Evolutionary conservation across 345 rosid genomes (phyloP), one percentile per base, ranked within the genome.

Genomic region (Linum usitatissimum): DNA sequence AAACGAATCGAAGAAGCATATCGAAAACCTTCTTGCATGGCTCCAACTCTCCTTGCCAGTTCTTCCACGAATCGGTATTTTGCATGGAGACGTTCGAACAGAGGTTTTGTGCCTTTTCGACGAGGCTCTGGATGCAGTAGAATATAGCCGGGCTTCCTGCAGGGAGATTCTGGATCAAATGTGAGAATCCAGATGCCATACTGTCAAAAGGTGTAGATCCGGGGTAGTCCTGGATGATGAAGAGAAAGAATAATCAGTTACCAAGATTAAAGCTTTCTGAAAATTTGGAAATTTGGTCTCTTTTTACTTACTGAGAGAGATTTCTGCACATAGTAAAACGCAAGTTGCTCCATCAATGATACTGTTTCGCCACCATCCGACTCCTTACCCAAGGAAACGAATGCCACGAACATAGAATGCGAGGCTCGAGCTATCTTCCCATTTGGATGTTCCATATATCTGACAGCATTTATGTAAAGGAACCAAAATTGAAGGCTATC

Each of bases 81-180:
- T 63, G 67, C 45, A 63, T 6, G 34, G 30, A 48, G 39, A 56
- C 67, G 18, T 71, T 78, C 42, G n/a, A 17, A 55, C 83, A 79
- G 36, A 87, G 83, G 10, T 42, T 61, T 23, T 80, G 76, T 55
- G 87, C 82, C 55, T 87, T 87, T 68, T 89, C 90, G 60, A 84
- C 81, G 62, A 92, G 85, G 70, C 79, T 77, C 61, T 92, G 81
- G 74, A 92, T 73, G 65, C 88, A 83, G 75, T 80, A 87, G 75
- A 83, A 86, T 65, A 68, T 77, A 64, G 97, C 88, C 18, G 99
- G 96, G 77, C 96, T 86, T 68, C 98, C 94, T 14, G 96, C 94
- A 65, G 94, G 96, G 78, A 92, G 91, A 78, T 90, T 77, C 63
- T 86, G 79, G 68, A 82, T 84, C 81, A 90, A 70, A 67, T 97